Evolutionary conservation across 139 green algal species (phyloP).

Genomic region (Tetradesmus obliquus): DNA sequence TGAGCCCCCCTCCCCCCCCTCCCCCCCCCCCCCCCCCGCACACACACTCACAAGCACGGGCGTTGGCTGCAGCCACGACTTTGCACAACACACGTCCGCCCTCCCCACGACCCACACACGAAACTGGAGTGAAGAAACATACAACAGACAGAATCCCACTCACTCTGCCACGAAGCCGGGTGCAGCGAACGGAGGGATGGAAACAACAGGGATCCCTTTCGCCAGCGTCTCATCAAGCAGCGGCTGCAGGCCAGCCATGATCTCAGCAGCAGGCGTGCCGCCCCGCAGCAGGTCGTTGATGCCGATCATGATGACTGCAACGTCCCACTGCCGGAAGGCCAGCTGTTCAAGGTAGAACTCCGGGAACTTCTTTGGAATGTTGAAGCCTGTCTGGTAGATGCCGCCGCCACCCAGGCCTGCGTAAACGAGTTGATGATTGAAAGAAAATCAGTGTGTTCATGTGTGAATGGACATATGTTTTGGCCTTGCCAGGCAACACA

Average conservation of each 20-base stretch:
- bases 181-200: slow-evolving; percentile 33
- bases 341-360: neutral
- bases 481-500: neutral
- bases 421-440: neutral
- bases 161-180: slow-evolving; percentile 38
- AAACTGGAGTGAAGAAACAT: neutral
- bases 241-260: slow-evolving; percentile 20
- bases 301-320: slow-evolving; percentile 27
- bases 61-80: too few species aligned
- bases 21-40: too few species aligned
- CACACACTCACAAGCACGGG: too few species aligned
- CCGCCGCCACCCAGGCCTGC: slow-evolving; percentile 34
- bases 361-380: neutral
- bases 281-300: slow-evolving; percentile 48
- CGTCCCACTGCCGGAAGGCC: neutral
- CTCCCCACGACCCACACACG: neutral
- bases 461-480: too few species aligned
- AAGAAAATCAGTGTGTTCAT: neutral
- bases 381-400: slow-evolving; percentile 37
- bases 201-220: neutral
- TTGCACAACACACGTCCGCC: too few species aligned
- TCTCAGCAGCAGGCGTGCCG: slow-evolving; percentile 26
- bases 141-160: neutral
- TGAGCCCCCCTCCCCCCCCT: too few species aligned
- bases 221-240: slow-evolving; percentile 17